phyloP scores from a whole-genome alignment of 2,329 filamentous ascomycete genomes.

The Colletotrichum karsti region DNA sequence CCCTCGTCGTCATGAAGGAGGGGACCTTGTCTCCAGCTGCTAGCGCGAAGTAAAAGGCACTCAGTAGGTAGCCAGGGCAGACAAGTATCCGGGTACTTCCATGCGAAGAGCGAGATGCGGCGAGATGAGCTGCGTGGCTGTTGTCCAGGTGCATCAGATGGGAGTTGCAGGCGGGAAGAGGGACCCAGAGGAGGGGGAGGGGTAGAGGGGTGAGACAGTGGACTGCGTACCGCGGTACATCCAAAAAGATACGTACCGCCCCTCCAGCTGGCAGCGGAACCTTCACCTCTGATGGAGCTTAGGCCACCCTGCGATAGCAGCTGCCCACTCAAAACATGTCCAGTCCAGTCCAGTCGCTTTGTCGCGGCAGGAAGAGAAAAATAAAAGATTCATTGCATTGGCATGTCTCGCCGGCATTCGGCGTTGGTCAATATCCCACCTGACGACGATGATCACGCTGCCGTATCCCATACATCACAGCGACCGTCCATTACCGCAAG shows the following conservation, averaged over 20 bases:
- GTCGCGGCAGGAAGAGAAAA: conserved; percentile 11
- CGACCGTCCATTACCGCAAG: not conserved
- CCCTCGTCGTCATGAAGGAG: conserved; percentile 23
- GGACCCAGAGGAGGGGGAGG: not conserved
- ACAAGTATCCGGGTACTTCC: conserved; percentile 6
- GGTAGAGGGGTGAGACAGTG: not conserved
- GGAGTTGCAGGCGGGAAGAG: not conserved
- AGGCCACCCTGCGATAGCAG: conserved; percentile 17
- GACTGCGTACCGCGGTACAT: not conserved
- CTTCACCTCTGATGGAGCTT: conserved; percentile 17
- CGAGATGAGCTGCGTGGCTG: not conserved
- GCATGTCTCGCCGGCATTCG: conserved; percentile 23
- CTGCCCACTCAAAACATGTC: conserved; percentile 22
- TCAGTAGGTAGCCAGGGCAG: not conserved
- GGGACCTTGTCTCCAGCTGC: conserved; percentile 28
- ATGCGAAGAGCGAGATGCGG: not conserved
- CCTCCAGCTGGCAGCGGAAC: not conserved
- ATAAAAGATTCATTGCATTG: not conserved
- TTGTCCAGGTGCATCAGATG: not conserved
- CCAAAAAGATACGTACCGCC: not conserved
- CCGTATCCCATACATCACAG: not conserved
- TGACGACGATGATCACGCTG: not conserved
- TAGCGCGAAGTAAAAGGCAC: conserved; percentile 17
- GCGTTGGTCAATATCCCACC: not conserved
- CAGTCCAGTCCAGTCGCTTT: no score